Evolutionary conservation across 2,329 filamentous ascomycete species (phyloP).

Genomic region (Phialophora verrucosa): DNA sequence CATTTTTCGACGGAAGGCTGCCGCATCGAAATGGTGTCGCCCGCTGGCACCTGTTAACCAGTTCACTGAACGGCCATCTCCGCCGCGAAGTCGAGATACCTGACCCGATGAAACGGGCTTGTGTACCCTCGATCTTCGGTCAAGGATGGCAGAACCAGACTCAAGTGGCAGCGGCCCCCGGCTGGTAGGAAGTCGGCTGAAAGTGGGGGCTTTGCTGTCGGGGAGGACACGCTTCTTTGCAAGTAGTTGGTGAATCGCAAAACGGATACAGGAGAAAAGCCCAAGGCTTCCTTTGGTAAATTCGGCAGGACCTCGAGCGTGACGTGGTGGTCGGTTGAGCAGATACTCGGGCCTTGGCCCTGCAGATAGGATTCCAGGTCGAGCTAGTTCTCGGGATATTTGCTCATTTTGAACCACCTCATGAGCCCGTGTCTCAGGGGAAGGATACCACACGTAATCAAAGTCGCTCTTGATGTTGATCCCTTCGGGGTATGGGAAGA

Average conservation of each 20-base stretch:
- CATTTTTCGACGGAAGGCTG: constrained; percentile 3
- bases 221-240: constrained; percentile 6
- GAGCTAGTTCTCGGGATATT: constrained; percentile 32
- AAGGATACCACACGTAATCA: constrained; percentile 36
- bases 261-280: constrained; percentile 13
- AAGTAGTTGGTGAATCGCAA: constrained; percentile 12
- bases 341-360: constrained; percentile 31
- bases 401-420: constrained; percentile 34
- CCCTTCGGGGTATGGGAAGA: constrained; percentile 25
- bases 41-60: neutral
- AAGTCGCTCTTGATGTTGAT: constrained; percentile 31
- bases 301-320: constrained; percentile 27
- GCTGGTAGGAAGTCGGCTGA: neutral
- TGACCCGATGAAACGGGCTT: constrained; percentile 11
- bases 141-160: constrained; percentile 4
- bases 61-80: neutral
- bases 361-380: constrained; percentile 30
- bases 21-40: constrained; percentile 5
- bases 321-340: constrained; percentile 34
- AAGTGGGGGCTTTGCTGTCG: neutral
- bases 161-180: neutral
- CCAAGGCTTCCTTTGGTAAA: constrained; percentile 9
- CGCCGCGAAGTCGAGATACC: constrained; percentile 20
- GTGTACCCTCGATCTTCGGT: constrained; percentile 19
- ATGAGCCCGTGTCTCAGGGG: constrained; percentile 35